Base-by-base conservation (phyloP, 768 basidiomycete genomes). In the Hygrocybe punicea region DNA sequence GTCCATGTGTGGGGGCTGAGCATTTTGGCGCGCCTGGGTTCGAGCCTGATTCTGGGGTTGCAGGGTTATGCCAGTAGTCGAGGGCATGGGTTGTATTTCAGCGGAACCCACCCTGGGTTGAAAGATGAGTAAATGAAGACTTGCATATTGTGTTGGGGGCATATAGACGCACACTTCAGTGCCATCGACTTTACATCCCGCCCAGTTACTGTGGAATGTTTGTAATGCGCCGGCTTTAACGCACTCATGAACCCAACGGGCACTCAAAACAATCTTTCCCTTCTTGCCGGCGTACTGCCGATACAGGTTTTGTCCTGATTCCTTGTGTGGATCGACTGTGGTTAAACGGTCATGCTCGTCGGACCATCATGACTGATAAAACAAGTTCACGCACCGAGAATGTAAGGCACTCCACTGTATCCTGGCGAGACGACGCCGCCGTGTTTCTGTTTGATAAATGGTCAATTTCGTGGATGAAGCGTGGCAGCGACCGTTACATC, bases 251-350 rank as follows among this genome's bases (percentile, higher is more conserved):
- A 91, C 79, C 91, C 91, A 93, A 46, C 81, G 80, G 4, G 82
- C 79, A 63, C 83, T 79, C 6, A 93, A 81, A 2, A 93, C 82
- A 45, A 91, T 75, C 69, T 92, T 92, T 39, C 82, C 84, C 71
- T 89, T 91, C 72, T 91, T 92, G 45, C 81, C 80, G 1, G 80
- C 81, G 69, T 90, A 92, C 65, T 91, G 88, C 44, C 88, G 82
- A 70, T 83, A 91, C 3, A 93, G 69, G 64, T 84, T 91, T 67
- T 92, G 90, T 3, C 91, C 91, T 6, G 89, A 88, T 51, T 83
- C 78, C 62, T 86, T 88, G 62, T 84, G 80, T 3, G 91, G 86
- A 63, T 92, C 86, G 56, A 93, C 91, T 93, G 61, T n/a, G n/a
- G n/a, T n/a, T n/a, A n/a, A n/a, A n/a, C n/a, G n/a, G n/a, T n/a